phyloP scores from a whole-genome alignment of 257 asterid genomes.

The Salvia splendens region DNA sequence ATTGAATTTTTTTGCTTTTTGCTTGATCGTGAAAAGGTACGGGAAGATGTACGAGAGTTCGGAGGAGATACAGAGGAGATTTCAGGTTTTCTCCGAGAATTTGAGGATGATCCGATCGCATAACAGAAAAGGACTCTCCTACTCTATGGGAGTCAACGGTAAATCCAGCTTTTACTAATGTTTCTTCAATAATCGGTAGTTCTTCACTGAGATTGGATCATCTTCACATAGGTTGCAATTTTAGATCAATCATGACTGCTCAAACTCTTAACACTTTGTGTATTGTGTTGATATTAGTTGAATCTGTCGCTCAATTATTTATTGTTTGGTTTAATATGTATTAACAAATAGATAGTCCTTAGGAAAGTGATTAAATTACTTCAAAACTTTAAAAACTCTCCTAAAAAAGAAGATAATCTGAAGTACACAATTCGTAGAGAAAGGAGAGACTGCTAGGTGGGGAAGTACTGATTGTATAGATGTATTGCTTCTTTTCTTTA shows the following conservation, averaged over 20 bases:
- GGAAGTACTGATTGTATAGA: neutral
- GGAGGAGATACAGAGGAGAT: constrained; percentile 76
- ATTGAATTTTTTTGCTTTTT: neutral
- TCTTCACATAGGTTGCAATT: constrained; percentile 16
- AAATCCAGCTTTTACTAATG: constrained; percentile 1
- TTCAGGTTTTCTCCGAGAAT: constrained; percentile 63
- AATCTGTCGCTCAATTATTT: constrained; percentile 2
- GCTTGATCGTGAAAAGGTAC: constrained; percentile 44
- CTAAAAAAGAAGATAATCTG: neutral
- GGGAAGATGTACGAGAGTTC: constrained; percentile 65
- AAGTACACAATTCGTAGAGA: neutral
- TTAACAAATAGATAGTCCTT: too few relatives aligned
- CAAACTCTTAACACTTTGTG: neutral
- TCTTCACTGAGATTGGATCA: constrained; percentile 2
- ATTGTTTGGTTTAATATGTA: constrained; percentile 1
- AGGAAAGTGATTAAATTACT: too few relatives aligned
- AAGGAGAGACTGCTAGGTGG: neutral
- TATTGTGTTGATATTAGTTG: neutral
- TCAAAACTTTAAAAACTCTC: neutral
- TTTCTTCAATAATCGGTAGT: neutral
- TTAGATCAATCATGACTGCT: constrained; percentile 7
- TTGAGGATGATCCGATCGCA: constrained; percentile 76
- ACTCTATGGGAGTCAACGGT: constrained; percentile 81
- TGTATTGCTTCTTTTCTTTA: constrained; percentile 16
- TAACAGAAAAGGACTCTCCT: constrained; percentile 78